These are phyloP conservation scores for Boletus vinaceobasis DNA, from an alignment of 768 basidiomycete species.

Conservation along the genomic window DNA sequence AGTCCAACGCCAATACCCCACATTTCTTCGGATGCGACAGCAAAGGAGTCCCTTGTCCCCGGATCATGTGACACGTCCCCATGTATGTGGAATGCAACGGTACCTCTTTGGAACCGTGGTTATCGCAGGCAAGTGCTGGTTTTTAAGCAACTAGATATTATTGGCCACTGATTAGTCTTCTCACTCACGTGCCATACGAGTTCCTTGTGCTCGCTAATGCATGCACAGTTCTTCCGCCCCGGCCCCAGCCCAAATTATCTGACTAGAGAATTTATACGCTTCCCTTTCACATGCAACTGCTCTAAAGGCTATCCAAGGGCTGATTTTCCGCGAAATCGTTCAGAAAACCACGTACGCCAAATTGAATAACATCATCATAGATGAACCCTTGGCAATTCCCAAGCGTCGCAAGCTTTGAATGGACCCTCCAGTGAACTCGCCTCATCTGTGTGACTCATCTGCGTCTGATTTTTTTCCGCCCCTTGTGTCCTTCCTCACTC, in stretches of 20 bases:
- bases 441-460: not conserved
- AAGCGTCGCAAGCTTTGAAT: not conserved
- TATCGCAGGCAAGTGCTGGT: not conserved
- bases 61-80: not conserved
- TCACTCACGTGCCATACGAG: not conserved
- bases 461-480: not conserved
- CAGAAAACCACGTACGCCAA: not conserved
- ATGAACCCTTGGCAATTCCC: slow-evolving; percentile 1
- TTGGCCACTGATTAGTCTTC: not conserved
- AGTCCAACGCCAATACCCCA: not conserved
- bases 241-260: slow-evolving; percentile 1
- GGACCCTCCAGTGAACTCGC: not conserved
- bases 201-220: not conserved
- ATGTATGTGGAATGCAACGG: not conserved
- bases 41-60: not conserved
- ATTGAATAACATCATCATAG: not conserved
- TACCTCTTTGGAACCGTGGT: not conserved
- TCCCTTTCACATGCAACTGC: slow-evolving; percentile 9
- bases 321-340: not conserved
- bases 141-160: not conserved
- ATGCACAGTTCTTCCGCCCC: not conserved
- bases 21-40: not conserved
- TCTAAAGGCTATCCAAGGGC: slow-evolving; percentile 14
- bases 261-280: not conserved
- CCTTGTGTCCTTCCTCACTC: not conserved